Percentiles rank a stretch among this genome's conserved stretches.
These are phyloP conservation scores for Naegleria lovaniensis DNA, from an alignment of 208 protist species.

Conservation along the genomic window DNA sequence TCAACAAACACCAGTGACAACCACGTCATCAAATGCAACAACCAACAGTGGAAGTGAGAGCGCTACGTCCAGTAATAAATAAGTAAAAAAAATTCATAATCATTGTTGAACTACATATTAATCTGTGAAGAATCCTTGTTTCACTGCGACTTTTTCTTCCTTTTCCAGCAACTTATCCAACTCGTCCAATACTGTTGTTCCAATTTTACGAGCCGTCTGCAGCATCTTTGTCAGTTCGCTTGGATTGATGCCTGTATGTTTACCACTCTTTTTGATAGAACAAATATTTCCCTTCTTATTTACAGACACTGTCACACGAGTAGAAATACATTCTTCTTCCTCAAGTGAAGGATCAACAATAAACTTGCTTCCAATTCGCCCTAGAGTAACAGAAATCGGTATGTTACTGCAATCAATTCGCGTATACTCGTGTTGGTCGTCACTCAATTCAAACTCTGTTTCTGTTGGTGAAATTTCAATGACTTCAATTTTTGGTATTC, in stretches of 20 bases:
- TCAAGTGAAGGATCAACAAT: constrained; percentile 28
- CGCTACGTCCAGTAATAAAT: no score
- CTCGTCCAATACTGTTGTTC: not conserved
- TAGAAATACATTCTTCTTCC: constrained; percentile 19
- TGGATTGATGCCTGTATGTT: not conserved
- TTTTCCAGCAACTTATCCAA: not conserved
- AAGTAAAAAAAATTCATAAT: no score
- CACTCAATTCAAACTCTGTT: constrained; percentile 29
- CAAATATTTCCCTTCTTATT: constrained; percentile 22
- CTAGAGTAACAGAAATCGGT: constrained; percentile 24
- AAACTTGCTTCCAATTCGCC: not conserved
- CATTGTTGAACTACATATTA: not conserved
- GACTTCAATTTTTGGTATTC: constrained; percentile 26
- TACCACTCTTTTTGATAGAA: constrained; percentile 26
- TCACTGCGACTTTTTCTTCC: not conserved
- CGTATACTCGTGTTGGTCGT: constrained; percentile 12
- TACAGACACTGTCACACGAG: not conserved
- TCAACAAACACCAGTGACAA: no score
- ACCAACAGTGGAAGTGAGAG: no score
- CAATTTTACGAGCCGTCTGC: not conserved
- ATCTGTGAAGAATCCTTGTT: not conserved
- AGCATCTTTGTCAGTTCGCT: constrained; percentile 21
- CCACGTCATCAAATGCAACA: no score
- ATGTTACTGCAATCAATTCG: not conserved
- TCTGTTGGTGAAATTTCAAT: not conserved